Evolutionary conservation across 148 eudicot genomes (phyloP).

Genomic region (Salicornia ramosissima): DNA sequence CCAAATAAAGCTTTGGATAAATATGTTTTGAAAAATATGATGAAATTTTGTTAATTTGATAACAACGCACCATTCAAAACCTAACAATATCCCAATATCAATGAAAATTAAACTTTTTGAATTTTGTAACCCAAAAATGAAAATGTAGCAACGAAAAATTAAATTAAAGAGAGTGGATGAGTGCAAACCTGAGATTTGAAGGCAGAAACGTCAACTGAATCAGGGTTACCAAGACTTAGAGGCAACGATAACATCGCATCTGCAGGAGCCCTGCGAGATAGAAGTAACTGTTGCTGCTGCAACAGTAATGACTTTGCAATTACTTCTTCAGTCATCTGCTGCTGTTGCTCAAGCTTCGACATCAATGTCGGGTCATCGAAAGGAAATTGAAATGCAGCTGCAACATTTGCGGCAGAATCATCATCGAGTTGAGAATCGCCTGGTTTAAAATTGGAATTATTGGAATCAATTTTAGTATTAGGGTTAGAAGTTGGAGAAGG

Average conservation of each 20-base stretch:
- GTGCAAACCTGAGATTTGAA: conserved; percentile 31
- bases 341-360: conserved; percentile 39
- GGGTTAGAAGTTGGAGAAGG: conserved; percentile 8
- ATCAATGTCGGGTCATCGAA: conserved; percentile 33
- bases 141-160: no score
- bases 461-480: background rate
- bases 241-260: conserved; percentile 31
- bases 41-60: no score
- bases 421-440: background rate
- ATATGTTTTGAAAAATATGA: no score
- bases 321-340: conserved; percentile 32
- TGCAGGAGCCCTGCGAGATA: conserved; percentile 32
- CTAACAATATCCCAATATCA: no score
- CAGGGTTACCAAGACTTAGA: conserved; percentile 22
- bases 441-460: background rate
- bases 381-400: background rate
- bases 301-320: conserved; percentile 44
- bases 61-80: no score
- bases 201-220: conserved; percentile 14
- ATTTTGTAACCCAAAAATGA: no score
- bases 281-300: conserved; percentile 44
- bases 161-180: no score
- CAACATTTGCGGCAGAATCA: background rate
- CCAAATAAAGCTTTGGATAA: no score
- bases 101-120: no score